phyloP scores from a whole-genome alignment of 805 yeast species.

The Hanseniaspora occidentalis region DNA sequence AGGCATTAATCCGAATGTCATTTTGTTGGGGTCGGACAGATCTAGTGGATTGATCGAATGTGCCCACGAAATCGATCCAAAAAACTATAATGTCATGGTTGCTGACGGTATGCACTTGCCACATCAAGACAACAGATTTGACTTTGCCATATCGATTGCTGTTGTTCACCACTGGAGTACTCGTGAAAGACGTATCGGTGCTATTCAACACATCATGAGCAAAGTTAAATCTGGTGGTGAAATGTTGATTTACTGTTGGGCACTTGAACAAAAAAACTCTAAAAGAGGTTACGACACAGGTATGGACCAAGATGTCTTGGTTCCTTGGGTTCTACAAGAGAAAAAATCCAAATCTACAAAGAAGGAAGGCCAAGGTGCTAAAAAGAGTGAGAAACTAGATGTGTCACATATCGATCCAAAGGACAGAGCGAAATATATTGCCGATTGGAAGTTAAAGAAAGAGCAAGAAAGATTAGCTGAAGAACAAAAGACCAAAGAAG shows the following conservation, averaged over 20 bases:
- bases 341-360: constrained; percentile 29
- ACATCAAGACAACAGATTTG: constrained; percentile 34
- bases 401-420: constrained; percentile 16
- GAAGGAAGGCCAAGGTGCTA: constrained; percentile 13
- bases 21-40: constrained; percentile 60
- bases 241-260: constrained; percentile 89
- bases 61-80: constrained; percentile 33
- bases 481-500: constrained; percentile 11
- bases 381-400: constrained; percentile 15
- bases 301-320: constrained; percentile 85
- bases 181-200: constrained; percentile 60
- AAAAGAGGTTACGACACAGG: constrained; percentile 87
- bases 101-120: constrained; percentile 73
- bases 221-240: constrained; percentile 49
- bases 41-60: constrained; percentile 58
- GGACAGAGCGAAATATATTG: constrained; percentile 19
- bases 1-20: constrained; percentile 53
- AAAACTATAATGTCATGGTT: constrained; percentile 42
- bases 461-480: constrained; percentile 6
- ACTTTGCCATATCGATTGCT: constrained; percentile 90
- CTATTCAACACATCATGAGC: constrained; percentile 55
- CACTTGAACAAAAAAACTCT: constrained; percentile 78
- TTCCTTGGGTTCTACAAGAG: constrained; percentile 82
- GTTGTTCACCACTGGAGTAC: constrained; percentile 95
- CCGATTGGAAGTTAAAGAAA: constrained; percentile 18